These are phyloP conservation scores for Hypoxylon sp. DNA, from an alignment of 2,329 filamentous ascomycete species.

Conservation along the genomic window DNA sequence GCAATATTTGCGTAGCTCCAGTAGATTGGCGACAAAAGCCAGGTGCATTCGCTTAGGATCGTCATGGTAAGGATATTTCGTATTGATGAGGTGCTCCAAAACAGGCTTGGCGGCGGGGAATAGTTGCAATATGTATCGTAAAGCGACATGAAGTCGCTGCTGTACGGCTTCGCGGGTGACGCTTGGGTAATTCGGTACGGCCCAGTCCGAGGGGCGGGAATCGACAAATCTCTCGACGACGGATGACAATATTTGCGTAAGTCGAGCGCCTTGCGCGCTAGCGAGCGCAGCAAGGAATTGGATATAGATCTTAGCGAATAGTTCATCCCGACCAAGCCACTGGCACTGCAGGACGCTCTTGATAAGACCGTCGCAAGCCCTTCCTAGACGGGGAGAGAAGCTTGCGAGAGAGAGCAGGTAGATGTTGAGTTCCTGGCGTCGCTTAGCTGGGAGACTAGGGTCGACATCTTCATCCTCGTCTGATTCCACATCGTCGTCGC, in stretches of 20 bases:
- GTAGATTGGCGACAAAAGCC: conserved; percentile 87
- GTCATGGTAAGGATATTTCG: conserved; percentile 80
- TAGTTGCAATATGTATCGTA: conserved; percentile 81
- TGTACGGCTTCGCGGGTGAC: conserved; percentile 75
- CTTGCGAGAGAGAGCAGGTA: conserved; percentile 73
- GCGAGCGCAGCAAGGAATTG: conserved; percentile 78
- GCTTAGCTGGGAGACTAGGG: conserved; percentile 51
- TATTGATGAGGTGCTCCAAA: conserved; percentile 73
- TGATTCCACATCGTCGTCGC: conserved; percentile 58
- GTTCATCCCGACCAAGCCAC: conserved; percentile 73
- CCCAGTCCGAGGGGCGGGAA: conserved; percentile 59
- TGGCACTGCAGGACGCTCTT: conserved; percentile 69
- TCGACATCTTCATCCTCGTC: conserved; percentile 61
- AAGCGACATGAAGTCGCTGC: conserved; percentile 77
- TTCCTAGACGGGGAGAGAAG: conserved; percentile 70
- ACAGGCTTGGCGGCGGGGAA: conserved; percentile 82
- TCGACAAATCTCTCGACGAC: conserved; percentile 81
- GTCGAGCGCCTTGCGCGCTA: conserved; percentile 84
- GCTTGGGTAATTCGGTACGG: conserved; percentile 64
- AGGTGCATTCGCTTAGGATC: conserved; percentile 84
- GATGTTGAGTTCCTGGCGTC: conserved; percentile 66
- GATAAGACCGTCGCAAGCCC: conserved; percentile 69
- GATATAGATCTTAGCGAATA: conserved; percentile 74
- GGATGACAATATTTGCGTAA: conserved; percentile 80
- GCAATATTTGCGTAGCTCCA: conserved; percentile 81